Percentiles rank a stretch among this genome's conserved stretches.
phyloP scores from a whole-genome alignment of 768 basidiomycete species.

The Hortiboletus campestris region DNA sequence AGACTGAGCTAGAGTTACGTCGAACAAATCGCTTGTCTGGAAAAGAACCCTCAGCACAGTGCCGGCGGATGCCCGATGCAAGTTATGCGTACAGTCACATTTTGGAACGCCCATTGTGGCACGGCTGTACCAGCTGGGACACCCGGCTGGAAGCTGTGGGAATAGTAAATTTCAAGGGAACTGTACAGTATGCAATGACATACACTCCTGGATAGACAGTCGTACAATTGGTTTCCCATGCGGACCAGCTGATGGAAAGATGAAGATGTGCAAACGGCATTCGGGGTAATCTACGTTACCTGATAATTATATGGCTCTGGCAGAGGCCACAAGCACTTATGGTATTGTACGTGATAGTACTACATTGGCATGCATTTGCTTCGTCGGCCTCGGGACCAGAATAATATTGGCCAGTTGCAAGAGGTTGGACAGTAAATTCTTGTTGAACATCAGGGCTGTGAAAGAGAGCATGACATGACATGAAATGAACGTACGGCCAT shows the following conservation, averaged over 20 bases:
- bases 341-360: conserved; percentile 52
- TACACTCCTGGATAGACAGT: conserved; percentile 31
- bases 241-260: conserved; percentile 42
- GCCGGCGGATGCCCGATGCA: neutral
- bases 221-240: conserved; percentile 50
- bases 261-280: neutral
- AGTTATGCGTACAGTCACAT: conserved; percentile 42
- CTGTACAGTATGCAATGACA: neutral
- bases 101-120: conserved; percentile 63
- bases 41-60: conserved; percentile 3
- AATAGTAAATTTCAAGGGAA: neutral
- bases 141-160: conserved; percentile 42
- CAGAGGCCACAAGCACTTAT: conserved; percentile 59
- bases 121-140: conserved; percentile 50
- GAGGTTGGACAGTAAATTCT: conserved; percentile 40
- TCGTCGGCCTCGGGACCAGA: conserved; percentile 32
- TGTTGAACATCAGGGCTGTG: neutral
- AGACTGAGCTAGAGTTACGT: conserved; percentile 37
- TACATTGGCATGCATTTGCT: conserved; percentile 48
- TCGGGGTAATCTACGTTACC: conserved; percentile 23
- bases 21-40: conserved; percentile 39
- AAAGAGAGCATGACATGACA: conserved; percentile 5
- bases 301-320: conserved; percentile 42
- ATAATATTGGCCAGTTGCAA: conserved; percentile 35
- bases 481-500: conserved; percentile 36